Evolutionary conservation across 306 rosid genomes (phyloP), one percentile per base, ranked within the genome.

Genomic region (Vigna radiata): DNA sequence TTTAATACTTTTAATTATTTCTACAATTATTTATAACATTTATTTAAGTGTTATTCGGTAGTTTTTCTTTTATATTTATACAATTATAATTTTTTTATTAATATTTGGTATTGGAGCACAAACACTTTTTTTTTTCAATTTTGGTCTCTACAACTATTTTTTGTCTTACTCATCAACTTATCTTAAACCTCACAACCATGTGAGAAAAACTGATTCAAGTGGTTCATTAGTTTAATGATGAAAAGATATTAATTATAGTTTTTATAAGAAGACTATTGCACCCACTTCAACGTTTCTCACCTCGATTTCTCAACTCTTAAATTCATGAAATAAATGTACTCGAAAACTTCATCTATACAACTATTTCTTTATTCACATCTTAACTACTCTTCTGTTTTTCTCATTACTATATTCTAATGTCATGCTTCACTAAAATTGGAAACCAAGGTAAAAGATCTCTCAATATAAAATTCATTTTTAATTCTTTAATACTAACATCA

Each of bases 151-250:
- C 21, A 56, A 56, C 29, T 12, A 59, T 49, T 37, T 37, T 10
- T 68, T 77, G 21, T 69, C 2, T 23, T 63, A n/a, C 23, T 55
- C 68, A 72, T 19, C 69, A 62, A 54, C 19, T 71, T 78, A 29
- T 47, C 16, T 56, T 27, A 2, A 50, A 27, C 18, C 31, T 53
- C 0, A 63, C 59, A 13, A 39, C 66, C 48, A 48, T 21, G 33
- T 47, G 46, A 29, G 12, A 0, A 19, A 58, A 25, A 44, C 8
- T 6, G 10, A 25, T 37, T 23, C 15, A 54, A 76, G 3, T 64
- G 53, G 17, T 10, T 76, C 55, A 13, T 76, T 36, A 65, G 33
- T 47, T 73, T 54, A 19, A 8, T 72, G 21, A 13, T 10, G 29
- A 67, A 56, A 36, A n/a, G 0, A 10, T 67, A 68, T 80, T 55